These are phyloP conservation scores for Echinochloa phyllopogon DNA, from an alignment of 176 grass and related monocot genomes.

Conservation along the genomic window DNA sequence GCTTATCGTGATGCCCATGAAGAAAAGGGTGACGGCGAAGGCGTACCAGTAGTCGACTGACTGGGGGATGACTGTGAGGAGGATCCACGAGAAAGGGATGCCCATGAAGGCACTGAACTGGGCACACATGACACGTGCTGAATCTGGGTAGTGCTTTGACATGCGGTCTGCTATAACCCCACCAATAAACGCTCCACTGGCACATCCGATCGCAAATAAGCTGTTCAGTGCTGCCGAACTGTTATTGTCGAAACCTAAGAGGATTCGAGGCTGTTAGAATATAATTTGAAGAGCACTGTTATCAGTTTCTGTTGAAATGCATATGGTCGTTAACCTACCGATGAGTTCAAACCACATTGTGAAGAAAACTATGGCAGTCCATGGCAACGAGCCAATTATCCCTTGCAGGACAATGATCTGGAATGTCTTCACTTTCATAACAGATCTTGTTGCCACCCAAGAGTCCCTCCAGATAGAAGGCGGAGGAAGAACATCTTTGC, in stretches of 20 bases:
- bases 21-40: constrained; percentile 64
- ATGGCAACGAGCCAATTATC: constrained; percentile 87
- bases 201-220: constrained; percentile 82
- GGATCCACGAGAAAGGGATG: constrained; percentile 86
- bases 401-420: constrained; percentile 97
- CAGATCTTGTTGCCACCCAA: constrained; percentile 72
- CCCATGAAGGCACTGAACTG: constrained; percentile 98
- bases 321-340: constrained; percentile 47
- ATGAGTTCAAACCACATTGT: constrained; percentile 99
- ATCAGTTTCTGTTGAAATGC: neutral
- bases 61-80: constrained; percentile 69
- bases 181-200: constrained; percentile 70
- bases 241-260: constrained; percentile 79
- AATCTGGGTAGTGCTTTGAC: constrained; percentile 66
- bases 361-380: constrained; percentile 94
- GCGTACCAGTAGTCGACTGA: constrained; percentile 67
- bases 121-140: constrained; percentile 84
- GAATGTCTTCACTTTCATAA: constrained; percentile 87
- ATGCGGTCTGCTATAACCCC: constrained; percentile 76
- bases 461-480: constrained; percentile 78
- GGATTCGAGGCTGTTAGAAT: neutral
- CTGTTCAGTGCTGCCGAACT: constrained; percentile 82
- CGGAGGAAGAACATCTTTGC: constrained; percentile 53
- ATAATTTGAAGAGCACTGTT: neutral
- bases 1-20: constrained; percentile 84